Conservation (phyloP, 2,329 filamentous ascomycete genomes). For the Penicillium sp. region DNA sequence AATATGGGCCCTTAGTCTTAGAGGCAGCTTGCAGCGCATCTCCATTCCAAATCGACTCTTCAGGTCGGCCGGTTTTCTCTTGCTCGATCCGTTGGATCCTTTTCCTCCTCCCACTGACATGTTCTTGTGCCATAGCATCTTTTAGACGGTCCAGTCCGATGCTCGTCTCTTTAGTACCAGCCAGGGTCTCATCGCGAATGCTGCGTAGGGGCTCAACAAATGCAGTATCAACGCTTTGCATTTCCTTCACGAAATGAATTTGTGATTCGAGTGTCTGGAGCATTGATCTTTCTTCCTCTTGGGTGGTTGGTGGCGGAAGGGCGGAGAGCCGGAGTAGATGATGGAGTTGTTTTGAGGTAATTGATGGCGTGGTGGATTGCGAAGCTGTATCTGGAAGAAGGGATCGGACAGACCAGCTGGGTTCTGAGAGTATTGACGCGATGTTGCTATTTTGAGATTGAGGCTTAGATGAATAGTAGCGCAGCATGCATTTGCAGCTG, state of each 20-base stretch:
- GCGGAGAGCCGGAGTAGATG: conserved; percentile 90
- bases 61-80: conserved; percentile 37
- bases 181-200: conserved; percentile 71
- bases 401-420: conserved; percentile 82
- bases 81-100: conserved; percentile 51
- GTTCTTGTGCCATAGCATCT: conserved; percentile 45
- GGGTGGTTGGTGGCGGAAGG: conserved; percentile 70
- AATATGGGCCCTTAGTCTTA: conserved; percentile 71
- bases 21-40: conserved; percentile 70
- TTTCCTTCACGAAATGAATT: conserved; percentile 84
- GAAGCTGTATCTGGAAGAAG: conserved; percentile 62
- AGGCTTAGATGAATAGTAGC: conserved; percentile 31
- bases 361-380: conserved; percentile 35
- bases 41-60: conserved; percentile 65
- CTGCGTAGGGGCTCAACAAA: conserved; percentile 74
- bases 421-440: conserved; percentile 64
- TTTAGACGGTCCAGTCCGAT: conserved; percentile 44
- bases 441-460: conserved; percentile 30
- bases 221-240: conserved; percentile 77
- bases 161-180: conserved; percentile 43
- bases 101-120: conserved; percentile 45
- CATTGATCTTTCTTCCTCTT: conserved; percentile 70
- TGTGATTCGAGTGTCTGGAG: conserved; percentile 77
- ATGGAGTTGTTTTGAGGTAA: conserved; percentile 71
- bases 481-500: conserved; percentile 6